Conservation (phyloP, 140 eudicot species). For the Oenanthe javanica region DNA sequence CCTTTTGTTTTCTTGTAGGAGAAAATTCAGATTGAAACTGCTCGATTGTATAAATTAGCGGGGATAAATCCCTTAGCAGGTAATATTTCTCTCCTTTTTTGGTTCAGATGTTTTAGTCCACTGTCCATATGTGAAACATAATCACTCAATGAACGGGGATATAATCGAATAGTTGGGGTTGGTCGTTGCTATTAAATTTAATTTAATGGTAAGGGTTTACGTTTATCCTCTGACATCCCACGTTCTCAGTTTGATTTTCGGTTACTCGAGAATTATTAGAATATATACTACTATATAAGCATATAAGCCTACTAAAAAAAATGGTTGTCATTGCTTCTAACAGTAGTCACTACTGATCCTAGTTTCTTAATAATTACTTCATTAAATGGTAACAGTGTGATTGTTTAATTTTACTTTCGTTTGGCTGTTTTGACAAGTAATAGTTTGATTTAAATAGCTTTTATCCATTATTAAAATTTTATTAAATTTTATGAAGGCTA, state of each 20-base stretch:
- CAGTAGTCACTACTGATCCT: not conserved
- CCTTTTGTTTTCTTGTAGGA: slow-evolving; percentile 48
- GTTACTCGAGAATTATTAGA: no score
- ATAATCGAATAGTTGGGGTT: not conserved
- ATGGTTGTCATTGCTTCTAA: not conserved
- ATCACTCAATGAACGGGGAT: not conserved
- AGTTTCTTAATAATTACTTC: no score
- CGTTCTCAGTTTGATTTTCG: no score
- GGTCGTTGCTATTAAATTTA: not conserved
- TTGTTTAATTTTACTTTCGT: not conserved
- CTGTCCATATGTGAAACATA: not conserved
- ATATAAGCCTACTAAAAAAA: no score
- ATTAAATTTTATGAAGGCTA: not conserved
- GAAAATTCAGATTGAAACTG: slow-evolving; percentile 87
- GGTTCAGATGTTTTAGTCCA: not conserved
- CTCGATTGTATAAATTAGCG: slow-evolving; percentile 87
- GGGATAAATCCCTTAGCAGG: slow-evolving; percentile 95
- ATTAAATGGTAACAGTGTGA: not conserved
- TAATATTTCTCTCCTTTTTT: slow-evolving; percentile 13
- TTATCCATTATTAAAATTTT: not conserved
- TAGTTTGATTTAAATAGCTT: not conserved
- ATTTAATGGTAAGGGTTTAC: not conserved
- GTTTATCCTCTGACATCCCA: no score
- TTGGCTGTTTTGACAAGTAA: not conserved
- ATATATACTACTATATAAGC: no score